These are phyloP conservation scores for Tulasnella sp. DNA, from an alignment of 768 basidiomycete genomes.

Conservation along the genomic window DNA sequence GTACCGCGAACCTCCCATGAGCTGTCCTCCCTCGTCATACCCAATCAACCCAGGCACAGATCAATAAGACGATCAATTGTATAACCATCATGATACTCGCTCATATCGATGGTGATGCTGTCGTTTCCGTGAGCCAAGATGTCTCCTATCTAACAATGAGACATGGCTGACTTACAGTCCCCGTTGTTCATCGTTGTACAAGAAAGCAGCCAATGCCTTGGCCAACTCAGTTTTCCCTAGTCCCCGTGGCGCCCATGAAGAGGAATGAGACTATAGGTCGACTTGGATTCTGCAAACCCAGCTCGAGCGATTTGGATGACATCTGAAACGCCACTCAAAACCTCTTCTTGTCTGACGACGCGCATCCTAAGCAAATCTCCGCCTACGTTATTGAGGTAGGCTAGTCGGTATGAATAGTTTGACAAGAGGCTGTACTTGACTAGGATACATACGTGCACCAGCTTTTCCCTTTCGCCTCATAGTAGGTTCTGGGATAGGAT, in stretches of 20 bases:
- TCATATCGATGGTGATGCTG: constrained; percentile 90
- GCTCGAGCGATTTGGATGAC: constrained; percentile 89
- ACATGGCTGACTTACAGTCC: constrained; percentile 50
- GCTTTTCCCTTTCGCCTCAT: constrained; percentile 80
- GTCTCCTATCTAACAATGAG: background rate
- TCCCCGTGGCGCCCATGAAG: constrained; percentile 81
- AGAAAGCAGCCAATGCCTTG: constrained; percentile 76
- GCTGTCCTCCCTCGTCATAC: constrained; percentile 55
- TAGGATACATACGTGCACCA: constrained; percentile 57
- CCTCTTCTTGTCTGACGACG: constrained; percentile 86
- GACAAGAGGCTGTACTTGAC: background rate
- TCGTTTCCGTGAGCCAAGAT: background rate
- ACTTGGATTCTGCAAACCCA: constrained; percentile 73
- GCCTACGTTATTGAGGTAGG: constrained; percentile 41
- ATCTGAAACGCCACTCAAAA: constrained; percentile 74
- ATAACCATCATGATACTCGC: constrained; percentile 53
- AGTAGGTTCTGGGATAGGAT: constrained; percentile 83
- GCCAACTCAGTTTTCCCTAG: constrained; percentile 87
- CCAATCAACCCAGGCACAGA: constrained; percentile 83
- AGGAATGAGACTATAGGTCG: constrained; percentile 88
- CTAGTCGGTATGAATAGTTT: background rate
- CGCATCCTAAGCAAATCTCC: constrained; percentile 63
- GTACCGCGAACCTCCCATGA: constrained; percentile 35
- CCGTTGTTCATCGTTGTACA: constrained; percentile 81
- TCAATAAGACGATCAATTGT: constrained; percentile 86